Conservation (phyloP, 768 basidiomycete genomes). For the Kwoniella dejecticola region DNA sequence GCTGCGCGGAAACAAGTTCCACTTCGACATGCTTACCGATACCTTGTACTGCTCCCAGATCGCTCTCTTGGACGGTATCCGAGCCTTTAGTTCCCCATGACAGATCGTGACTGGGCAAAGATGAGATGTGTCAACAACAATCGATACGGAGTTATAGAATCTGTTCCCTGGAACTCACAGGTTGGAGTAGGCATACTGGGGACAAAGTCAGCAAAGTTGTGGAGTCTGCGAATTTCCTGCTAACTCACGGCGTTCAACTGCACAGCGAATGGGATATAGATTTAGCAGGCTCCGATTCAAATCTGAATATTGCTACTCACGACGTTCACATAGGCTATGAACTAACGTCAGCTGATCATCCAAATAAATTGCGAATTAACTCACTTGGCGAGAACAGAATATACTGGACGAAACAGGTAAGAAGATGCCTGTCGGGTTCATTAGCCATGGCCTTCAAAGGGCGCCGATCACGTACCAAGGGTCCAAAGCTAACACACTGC, state of each 20-base stretch:
- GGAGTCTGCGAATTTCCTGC: background rate
- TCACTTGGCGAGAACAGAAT: slow-evolving; percentile 72
- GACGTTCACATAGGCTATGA: slow-evolving; percentile 27
- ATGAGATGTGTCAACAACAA: no score
- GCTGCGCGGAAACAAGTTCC: slow-evolving; percentile 77
- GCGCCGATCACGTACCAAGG: slow-evolving; percentile 65
- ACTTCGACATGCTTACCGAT: slow-evolving; percentile 83
- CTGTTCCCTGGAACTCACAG: slow-evolving; percentile 23
- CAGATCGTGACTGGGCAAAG: slow-evolving; percentile 31
- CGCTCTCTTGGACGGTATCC: slow-evolving; percentile 64
- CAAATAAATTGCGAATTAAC: no score
- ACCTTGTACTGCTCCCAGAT: slow-evolving; percentile 74
- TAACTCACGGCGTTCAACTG: slow-evolving; percentile 43
- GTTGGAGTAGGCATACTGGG: slow-evolving; percentile 53
- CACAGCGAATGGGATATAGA: background rate
- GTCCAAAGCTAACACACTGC: slow-evolving; percentile 82
- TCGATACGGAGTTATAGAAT: no score
- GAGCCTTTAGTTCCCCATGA: slow-evolving; percentile 94
- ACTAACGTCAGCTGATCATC: slow-evolving; percentile 80
- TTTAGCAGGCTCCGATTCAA: background rate
- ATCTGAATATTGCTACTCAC: no score
- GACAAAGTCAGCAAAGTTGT: slow-evolving; percentile 6
- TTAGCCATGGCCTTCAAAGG: background rate
- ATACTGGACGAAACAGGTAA: slow-evolving; percentile 88
- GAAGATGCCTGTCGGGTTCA: slow-evolving; percentile 63